phyloP scores from a whole-genome alignment of 163 green algal genomes.

The Scenedesmus sp. region DNA sequence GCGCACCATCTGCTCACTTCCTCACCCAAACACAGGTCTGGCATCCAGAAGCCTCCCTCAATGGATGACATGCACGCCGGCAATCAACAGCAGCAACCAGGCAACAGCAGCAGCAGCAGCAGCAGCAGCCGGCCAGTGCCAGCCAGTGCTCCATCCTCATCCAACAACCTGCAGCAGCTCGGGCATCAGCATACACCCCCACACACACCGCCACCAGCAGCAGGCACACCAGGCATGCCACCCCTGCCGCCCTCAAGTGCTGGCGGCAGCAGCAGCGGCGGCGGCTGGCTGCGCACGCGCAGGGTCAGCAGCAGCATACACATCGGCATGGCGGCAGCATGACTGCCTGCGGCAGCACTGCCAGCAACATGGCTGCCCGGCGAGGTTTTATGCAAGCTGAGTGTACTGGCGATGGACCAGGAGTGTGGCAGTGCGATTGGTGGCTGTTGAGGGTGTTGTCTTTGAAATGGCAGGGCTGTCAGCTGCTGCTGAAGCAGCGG shows the following conservation, averaged over 20 bases:
- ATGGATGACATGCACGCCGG: neutral
- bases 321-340: neutral
- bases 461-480: too few relatives aligned
- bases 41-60: neutral
- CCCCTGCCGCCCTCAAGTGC: neutral
- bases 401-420: too few relatives aligned
- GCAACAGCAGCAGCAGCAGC: neutral
- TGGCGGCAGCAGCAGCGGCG: neutral
- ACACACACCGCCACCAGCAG: neutral
- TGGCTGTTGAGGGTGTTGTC: too few relatives aligned
- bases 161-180: too few relatives aligned
- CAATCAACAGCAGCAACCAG: neutral
- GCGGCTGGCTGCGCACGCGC: neutral
- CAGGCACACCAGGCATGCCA: neutral
- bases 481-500: neutral
- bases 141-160: neutral
- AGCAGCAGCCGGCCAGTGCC: neutral
- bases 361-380: too few relatives aligned
- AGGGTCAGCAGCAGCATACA: constrained; percentile 4
- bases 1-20: neutral
- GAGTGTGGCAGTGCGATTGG: too few relatives aligned
- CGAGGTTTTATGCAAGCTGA: too few relatives aligned
- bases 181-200: neutral
- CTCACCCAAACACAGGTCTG: neutral
- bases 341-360: neutral